phyloP scores from a whole-genome alignment of 2,329 filamentous ascomycete species.

The Pseudogymnoascus sp. region DNA sequence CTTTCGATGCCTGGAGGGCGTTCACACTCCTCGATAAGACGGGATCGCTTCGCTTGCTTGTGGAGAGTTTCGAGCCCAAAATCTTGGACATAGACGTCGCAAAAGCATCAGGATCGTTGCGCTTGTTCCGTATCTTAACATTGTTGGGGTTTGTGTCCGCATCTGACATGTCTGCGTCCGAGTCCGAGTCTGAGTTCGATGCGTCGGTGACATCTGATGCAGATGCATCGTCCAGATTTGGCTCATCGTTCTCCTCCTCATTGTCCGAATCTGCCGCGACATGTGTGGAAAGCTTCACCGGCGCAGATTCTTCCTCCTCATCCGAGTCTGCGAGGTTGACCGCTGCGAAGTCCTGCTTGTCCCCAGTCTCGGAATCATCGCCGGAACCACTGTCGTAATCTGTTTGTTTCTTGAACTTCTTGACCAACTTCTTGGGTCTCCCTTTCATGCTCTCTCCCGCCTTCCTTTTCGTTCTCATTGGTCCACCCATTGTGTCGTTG shows the following conservation, averaged over 20 bases:
- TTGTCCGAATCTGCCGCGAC: constrained; percentile 31
- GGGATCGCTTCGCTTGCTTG: constrained; percentile 75
- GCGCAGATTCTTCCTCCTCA: constrained; percentile 29
- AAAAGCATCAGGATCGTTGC: constrained; percentile 87
- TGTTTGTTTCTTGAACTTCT: constrained; percentile 57
- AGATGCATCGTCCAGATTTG: constrained; percentile 25
- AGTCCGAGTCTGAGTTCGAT: constrained; percentile 15
- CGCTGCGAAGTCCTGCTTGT: constrained; percentile 41
- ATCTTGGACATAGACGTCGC: constrained; percentile 92
- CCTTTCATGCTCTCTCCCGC: constrained; percentile 53
- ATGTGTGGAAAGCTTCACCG: constrained; percentile 21
- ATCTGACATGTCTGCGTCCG: constrained; percentile 30
- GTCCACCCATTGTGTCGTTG: constrained; percentile 27
- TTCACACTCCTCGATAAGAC: constrained; percentile 79
- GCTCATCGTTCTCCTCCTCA: constrained; percentile 25
- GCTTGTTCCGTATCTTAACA: constrained; percentile 56
- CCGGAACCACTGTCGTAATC: constrained; percentile 58
- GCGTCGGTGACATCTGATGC: constrained; percentile 23
- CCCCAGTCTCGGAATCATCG: constrained; percentile 40
- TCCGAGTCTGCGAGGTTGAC: constrained; percentile 44
- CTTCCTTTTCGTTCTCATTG: constrained; percentile 47
- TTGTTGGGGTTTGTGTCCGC: constrained; percentile 38
- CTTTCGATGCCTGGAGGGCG: constrained; percentile 65
- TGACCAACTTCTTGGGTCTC: constrained; percentile 38
- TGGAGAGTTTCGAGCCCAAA: constrained; percentile 79